Base-by-base conservation (phyloP, 2,329 filamentous ascomycete species). In the Neoarthrinium moseri region DNA sequence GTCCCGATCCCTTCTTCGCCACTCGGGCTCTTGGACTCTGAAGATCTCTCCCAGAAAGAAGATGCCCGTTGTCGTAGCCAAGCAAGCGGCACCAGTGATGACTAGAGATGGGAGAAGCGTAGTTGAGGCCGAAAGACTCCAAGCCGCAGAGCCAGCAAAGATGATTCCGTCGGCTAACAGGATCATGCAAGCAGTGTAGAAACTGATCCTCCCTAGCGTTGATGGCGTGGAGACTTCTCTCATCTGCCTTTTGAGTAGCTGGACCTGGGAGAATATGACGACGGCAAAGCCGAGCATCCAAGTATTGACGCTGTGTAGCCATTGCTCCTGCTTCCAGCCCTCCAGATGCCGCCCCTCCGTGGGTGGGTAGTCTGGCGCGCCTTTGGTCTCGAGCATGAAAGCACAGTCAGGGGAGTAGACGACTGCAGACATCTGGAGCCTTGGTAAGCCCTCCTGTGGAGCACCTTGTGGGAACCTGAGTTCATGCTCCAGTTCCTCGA, bases 351-450 rank as follows among this genome's bases (percentile, higher is more conserved):
- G 65, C 2, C 74, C 75, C 24, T 81, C 75, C 5, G 62, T 62
- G 1, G 72, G 67, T 0, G 77, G 58, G 48, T 73, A 83, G 12
- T 70, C 66, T 0, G 83, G 83, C 2, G 82, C 80, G 0, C 84
- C 84, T 55, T 81, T 83, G 12, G 79, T 79, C 56, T 85, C 80
- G 26, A 87, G 67, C 49, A 85, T 83, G 62, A 81, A 86, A 4
- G 74, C 78, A 56, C 84, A 87, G 59, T 87, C 84, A 1, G 84
- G 84, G 10, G 84, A 87, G 64, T 81, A 86, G 15, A 86, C 69
- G 18, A 86, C 73, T 5, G 78, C 71, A 2, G 83, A 85, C 69
- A 86, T 78, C 46, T 78, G 73, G 23, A 87, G 70, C 23, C 67
- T 71, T 3, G 84, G 83, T 6, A 78, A 64, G n/a, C 58, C 63